Percentiles rank a stretch among this genome's conserved stretches.
These are phyloP conservation scores for Chlamydomonas applanata DNA, from an alignment of 139 green algal genomes.

Conservation along the genomic window DNA sequence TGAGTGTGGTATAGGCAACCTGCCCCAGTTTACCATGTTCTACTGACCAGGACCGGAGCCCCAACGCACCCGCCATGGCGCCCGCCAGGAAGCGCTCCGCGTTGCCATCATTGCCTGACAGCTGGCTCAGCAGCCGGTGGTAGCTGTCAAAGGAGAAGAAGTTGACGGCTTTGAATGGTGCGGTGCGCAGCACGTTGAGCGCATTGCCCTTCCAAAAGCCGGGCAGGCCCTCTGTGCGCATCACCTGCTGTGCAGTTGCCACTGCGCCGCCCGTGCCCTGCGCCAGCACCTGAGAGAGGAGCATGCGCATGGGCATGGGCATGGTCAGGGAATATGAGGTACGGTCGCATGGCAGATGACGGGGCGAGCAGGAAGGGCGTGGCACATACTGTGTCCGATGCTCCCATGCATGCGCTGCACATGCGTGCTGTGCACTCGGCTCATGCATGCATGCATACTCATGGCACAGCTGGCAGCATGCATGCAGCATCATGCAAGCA, in stretches of 20 bases:
- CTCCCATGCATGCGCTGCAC: too few relatives aligned
- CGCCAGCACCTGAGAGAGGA: not conserved
- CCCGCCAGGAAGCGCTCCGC: conserved; percentile 47
- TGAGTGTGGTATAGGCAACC: not conserved
- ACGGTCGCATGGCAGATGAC: too few relatives aligned
- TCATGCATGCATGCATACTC: too few relatives aligned
- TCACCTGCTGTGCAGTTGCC: conserved; percentile 23
- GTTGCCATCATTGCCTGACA: conserved; percentile 32
- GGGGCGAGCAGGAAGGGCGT: too few relatives aligned
- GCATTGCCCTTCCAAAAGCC: conserved; percentile 75
- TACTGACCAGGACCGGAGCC: too few relatives aligned
- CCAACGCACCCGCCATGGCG: conserved; percentile 38
- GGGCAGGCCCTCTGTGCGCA: conserved; percentile 46
- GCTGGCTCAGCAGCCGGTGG: conserved; percentile 34
- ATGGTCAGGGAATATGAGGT: too few relatives aligned
- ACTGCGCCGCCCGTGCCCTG: not conserved
- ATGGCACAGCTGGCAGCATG: too few relatives aligned
- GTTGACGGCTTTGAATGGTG: conserved; percentile 81
- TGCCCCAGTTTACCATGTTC: not conserved
- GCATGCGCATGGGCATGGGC: too few relatives aligned
- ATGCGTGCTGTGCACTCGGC: too few relatives aligned
- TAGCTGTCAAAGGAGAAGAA: conserved; percentile 78
- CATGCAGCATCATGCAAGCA: too few relatives aligned
- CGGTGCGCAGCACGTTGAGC: conserved; percentile 75
- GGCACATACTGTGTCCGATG: too few relatives aligned